phyloP scores from a whole-genome alignment of 2,329 filamentous ascomycete species.

The Cytospora schulzeri region DNA sequence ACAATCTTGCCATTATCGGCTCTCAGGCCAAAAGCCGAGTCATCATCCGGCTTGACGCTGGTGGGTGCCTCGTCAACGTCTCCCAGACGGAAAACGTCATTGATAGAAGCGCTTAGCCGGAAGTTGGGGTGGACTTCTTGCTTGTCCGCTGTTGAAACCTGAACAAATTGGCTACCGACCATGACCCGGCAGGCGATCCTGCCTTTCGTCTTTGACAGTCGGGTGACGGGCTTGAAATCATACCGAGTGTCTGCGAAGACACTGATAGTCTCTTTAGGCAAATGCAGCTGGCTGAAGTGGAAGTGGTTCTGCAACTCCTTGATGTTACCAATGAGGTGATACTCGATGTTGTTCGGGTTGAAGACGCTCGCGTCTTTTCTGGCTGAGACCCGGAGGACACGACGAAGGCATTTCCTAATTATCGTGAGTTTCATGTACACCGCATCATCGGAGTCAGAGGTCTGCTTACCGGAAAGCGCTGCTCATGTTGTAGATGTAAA shows the following conservation, averaged over 20 bases:
- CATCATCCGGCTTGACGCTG: slow-evolving; percentile 65
- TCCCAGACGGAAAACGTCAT: slow-evolving; percentile 69
- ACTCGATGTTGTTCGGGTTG: slow-evolving; percentile 66
- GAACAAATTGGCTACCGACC: slow-evolving; percentile 69
- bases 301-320: slow-evolving; percentile 69
- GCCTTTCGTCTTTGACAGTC: slow-evolving; percentile 69
- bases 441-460: neutral
- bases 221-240: slow-evolving; percentile 65
- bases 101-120: slow-evolving; percentile 64
- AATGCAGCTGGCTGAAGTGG: slow-evolving; percentile 64
- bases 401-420: slow-evolving; percentile 63
- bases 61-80: slow-evolving; percentile 69
- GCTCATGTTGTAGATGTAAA: slow-evolving; percentile 76
- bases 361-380: slow-evolving; percentile 63
- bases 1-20: slow-evolving; percentile 71
- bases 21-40: slow-evolving; percentile 67
- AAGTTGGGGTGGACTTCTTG: slow-evolving; percentile 67
- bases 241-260: slow-evolving; percentile 67
- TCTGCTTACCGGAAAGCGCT: slow-evolving; percentile 60
- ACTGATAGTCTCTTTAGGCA: slow-evolving; percentile 71
- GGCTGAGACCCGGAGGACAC: slow-evolving; percentile 61
- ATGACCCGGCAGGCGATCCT: slow-evolving; percentile 71
- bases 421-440: neutral
- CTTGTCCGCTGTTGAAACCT: slow-evolving; percentile 69
- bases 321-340: slow-evolving; percentile 65